Evolutionary conservation across 495 filamentous ascomycete genomes (phyloP).

Genomic region (Paragyromitra xinjiangensis): DNA sequence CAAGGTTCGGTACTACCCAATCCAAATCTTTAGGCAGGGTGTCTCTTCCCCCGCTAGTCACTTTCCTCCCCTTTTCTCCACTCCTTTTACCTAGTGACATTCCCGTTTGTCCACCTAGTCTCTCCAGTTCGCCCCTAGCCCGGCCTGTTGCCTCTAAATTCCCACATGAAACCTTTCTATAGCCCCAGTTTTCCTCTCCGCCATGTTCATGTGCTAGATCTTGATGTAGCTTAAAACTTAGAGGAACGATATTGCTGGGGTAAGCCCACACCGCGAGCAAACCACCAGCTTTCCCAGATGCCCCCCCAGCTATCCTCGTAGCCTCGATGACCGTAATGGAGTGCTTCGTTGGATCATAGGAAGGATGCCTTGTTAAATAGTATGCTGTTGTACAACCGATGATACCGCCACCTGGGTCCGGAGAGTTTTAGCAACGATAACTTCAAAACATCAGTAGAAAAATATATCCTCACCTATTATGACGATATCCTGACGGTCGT

Average conservation of each 20-base stretch:
- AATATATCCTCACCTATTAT: slow-evolving; percentile 53
- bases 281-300: slow-evolving; percentile 94
- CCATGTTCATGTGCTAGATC: slow-evolving; percentile 85
- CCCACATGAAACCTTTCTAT: slow-evolving; percentile 79
- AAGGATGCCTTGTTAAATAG: slow-evolving; percentile 87
- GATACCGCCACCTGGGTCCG: slow-evolving; percentile 80
- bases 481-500: slow-evolving; percentile 51
- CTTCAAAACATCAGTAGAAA: neutral
- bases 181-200: slow-evolving; percentile 86
- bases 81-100: slow-evolving; percentile 56
- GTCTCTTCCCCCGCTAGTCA: slow-evolving; percentile 57
- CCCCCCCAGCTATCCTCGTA: slow-evolving; percentile 83
- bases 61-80: slow-evolving; percentile 62
- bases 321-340: slow-evolving; percentile 90
- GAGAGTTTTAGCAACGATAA: slow-evolving; percentile 20
- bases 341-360: slow-evolving; percentile 77
- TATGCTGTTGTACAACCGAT: slow-evolving; percentile 95
- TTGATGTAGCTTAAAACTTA: slow-evolving; percentile 84
- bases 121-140: slow-evolving; percentile 54
- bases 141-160: slow-evolving; percentile 69
- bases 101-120: slow-evolving; percentile 50
- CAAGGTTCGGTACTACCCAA: slow-evolving; percentile 77
- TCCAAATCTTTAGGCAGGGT: slow-evolving; percentile 81
- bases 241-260: slow-evolving; percentile 80
- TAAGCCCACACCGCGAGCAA: slow-evolving; percentile 94